These are phyloP conservation scores for Fagus crenata DNA, from an alignment of 306 rosid genomes.

Conservation along the genomic window DNA sequence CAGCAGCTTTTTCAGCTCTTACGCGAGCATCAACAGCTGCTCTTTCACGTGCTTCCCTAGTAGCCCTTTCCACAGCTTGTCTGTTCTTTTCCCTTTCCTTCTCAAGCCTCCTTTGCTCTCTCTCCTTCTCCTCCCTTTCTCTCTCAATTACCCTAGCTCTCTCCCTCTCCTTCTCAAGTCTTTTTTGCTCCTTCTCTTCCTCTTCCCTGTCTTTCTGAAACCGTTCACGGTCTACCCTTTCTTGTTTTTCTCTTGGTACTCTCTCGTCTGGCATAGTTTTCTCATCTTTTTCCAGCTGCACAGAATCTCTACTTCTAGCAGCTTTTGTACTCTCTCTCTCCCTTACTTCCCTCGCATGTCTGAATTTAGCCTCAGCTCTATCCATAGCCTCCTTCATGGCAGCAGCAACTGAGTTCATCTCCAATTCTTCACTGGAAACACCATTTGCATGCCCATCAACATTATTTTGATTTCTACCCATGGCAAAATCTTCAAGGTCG, in stretches of 20 bases:
- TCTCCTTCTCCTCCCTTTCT: constrained; percentile 80
- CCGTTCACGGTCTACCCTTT: constrained; percentile 62
- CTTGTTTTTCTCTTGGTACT: constrained; percentile 45
- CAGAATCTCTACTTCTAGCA: constrained; percentile 64
- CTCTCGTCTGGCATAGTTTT: constrained; percentile 48
- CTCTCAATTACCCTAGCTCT: constrained; percentile 45
- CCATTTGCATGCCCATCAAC: constrained; percentile 59
- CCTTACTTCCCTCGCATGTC: constrained; percentile 87
- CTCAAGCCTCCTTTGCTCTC: constrained; percentile 66
- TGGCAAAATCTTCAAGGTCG: constrained; percentile 74
- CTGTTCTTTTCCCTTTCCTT: constrained; percentile 63
- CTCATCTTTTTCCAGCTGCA: constrained; percentile 71
- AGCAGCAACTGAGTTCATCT: constrained; percentile 92
- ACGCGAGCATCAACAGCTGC: constrained; percentile 78
- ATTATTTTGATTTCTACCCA: constrained; percentile 53
- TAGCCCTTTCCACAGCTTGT: constrained; percentile 97
- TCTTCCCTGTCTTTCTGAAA: constrained; percentile 71
- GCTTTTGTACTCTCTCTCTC: constrained; percentile 82
- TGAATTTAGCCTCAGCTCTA: constrained; percentile 90
- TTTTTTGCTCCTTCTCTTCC: constrained; percentile 55
- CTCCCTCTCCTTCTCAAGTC: constrained; percentile 52
- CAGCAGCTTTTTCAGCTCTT: constrained; percentile 91
- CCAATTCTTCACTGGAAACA: constrained; percentile 68
- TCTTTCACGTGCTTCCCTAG: constrained; percentile 98
- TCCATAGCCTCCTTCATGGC: constrained; percentile 99